phyloP scores from a whole-genome alignment of 2,329 filamentous ascomycete genomes.

The Sporothrix euskadiensis region DNA sequence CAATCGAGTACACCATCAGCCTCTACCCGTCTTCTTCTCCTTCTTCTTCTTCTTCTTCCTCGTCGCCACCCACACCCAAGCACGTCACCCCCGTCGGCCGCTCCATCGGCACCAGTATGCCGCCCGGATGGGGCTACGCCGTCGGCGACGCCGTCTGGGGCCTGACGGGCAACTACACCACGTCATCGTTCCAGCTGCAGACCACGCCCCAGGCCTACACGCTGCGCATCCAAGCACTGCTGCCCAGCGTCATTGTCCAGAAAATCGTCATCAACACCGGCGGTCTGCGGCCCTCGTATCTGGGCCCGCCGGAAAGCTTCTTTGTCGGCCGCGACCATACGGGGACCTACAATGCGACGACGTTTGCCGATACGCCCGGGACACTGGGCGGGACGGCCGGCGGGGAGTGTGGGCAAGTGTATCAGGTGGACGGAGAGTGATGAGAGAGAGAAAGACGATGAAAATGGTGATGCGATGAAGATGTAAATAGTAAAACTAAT shows the following conservation, averaged over 20 bases:
- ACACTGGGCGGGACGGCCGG: conserved; percentile 27
- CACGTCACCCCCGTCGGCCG: conserved; percentile 46
- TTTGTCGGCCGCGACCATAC: conserved; percentile 45
- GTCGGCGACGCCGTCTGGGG: conserved; percentile 53
- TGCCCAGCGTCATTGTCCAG: conserved; percentile 56
- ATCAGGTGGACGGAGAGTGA: not conserved
- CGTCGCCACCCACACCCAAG: conserved; percentile 38
- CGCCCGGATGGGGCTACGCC: conserved; percentile 46
- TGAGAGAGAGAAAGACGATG: not conserved
- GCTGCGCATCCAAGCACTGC: conserved; percentile 53
- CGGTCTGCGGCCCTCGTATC: conserved; percentile 54
- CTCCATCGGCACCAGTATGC: conserved; percentile 46
- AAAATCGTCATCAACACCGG: conserved; percentile 59
- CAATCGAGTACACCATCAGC: conserved; percentile 53
- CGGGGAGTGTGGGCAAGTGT: not conserved
- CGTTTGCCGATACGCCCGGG: conserved; percentile 39
- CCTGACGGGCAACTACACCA: conserved; percentile 47
- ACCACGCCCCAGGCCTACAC: conserved; percentile 47
- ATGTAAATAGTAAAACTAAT: not conserved
- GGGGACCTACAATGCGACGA: conserved; percentile 43
- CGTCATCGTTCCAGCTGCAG: conserved; percentile 45
- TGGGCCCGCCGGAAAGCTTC: conserved; percentile 60
- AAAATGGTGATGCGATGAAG: conserved; percentile 37
- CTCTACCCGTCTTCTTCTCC: conserved; percentile 46
- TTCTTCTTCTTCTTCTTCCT: conserved; percentile 35